phyloP scores from a whole-genome alignment of 2,329 filamentous ascomycete species.

The Colletotrichum higginsianum region DNA sequence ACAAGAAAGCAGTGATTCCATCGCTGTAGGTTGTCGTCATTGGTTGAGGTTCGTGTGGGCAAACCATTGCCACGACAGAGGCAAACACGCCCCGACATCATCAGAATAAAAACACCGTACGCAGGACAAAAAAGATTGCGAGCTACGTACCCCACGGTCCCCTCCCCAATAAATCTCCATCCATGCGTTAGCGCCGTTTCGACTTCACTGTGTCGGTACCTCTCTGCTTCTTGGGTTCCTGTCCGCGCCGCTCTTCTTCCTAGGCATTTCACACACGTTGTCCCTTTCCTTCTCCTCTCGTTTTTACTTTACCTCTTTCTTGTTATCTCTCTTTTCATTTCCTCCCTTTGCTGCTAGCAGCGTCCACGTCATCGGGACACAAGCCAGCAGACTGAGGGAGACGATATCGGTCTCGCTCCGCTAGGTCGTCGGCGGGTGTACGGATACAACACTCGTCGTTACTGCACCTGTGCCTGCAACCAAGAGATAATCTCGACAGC shows the following conservation, averaged over 20 bases:
- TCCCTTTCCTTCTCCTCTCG: background rate
- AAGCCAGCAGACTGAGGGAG: background rate
- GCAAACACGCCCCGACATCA: constrained; percentile 9
- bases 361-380: background rate
- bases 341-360: constrained; percentile 14
- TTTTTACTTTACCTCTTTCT: background rate
- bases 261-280: constrained; percentile 14
- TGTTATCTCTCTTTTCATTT: background rate
- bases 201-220: constrained; percentile 35
- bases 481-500: constrained; percentile 23
- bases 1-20: background rate
- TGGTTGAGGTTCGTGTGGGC: background rate
- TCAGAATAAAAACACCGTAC: background rate
- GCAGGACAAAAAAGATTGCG: background rate
- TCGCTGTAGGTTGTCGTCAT: background rate
- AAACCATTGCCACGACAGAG: constrained; percentile 15
- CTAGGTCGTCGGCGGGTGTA: background rate
- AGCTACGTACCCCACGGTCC: background rate
- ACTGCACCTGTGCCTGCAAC: background rate
- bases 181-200: constrained; percentile 34
- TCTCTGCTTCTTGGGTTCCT: constrained; percentile 28
- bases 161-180: constrained; percentile 32
- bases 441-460: background rate
- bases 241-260: constrained; percentile 27
- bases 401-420: constrained; percentile 11